phyloP scores from a whole-genome alignment of 352 stramenopile species.

The Pythium dissimile region DNA sequence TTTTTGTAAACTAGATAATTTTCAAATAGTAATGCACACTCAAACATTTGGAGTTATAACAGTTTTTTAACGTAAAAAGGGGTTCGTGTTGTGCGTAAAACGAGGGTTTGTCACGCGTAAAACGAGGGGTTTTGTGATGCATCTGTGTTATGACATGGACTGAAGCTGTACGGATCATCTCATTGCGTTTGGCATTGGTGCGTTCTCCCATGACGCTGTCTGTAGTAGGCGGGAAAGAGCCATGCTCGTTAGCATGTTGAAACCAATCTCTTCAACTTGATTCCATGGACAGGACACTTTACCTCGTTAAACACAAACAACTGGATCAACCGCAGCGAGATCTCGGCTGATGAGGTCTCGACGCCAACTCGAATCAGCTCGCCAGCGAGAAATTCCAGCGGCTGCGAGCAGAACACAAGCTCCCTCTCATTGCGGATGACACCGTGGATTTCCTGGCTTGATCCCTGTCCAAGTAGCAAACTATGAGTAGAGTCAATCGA shows the following conservation, averaged over 20 bases:
- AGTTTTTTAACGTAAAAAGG: too few species aligned
- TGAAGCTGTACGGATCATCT: too few species aligned
- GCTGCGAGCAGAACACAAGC: not conserved
- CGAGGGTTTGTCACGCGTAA: too few species aligned
- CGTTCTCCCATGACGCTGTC: not conserved
- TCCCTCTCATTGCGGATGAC: conserved; percentile 3
- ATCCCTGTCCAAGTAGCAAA: not conserved
- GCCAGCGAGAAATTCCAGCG: conserved; percentile 8
- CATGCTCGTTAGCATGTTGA: too few species aligned
- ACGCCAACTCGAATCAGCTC: conserved; percentile 4
- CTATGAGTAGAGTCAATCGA: not conserved
- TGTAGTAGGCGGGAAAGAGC: not conserved
- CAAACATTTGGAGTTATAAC: too few species aligned
- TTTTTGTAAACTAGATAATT: too few species aligned
- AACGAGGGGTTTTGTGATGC: too few species aligned
- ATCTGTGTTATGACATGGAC: too few species aligned
- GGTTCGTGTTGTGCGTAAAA: too few species aligned
- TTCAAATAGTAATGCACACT: too few species aligned
- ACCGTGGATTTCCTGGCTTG: not conserved
- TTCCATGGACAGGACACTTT: too few species aligned
- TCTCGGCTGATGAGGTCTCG: not conserved
- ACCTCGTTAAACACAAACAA: conserved; percentile 12
- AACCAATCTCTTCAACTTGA: too few species aligned
- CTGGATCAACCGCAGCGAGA: conserved; percentile 2
- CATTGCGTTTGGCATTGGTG: not conserved